Base-by-base conservation (phyloP, 768 basidiomycete species). In the Pseudohyphozyma bogoriensis region DNA sequence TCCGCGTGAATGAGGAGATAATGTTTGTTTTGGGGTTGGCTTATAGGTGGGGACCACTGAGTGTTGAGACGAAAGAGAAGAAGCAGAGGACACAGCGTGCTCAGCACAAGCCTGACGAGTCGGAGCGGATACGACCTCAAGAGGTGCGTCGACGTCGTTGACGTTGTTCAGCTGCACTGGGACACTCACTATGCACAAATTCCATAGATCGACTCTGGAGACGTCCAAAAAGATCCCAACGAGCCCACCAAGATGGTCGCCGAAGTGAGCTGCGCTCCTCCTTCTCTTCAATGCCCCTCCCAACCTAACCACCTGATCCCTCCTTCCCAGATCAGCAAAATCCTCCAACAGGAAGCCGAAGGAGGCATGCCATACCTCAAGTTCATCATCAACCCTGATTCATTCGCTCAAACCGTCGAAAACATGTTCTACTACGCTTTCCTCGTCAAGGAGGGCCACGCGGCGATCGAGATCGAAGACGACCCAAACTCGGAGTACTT, bases 341-440 rank as follows among this genome's bases (percentile, higher is more conserved):
- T 87, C 11, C 77, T 95, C 29, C 71, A 74, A 24, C 72, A 79
- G 0, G 73, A 66, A 5, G 56, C 54, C 35, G 76, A n/a, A 75
- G 67, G 22, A 76, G 78, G 33, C 10, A 78, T 87, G 54, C 95
- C 95, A 68, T 73, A 95, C 32, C 96, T 96, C 77, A 75, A 79
- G 62, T 86, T 96, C 70, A 79, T 96, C 55, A 78, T 95, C 64
- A 93, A 99, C 71, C 95, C 95, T 16, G 74, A 84, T 32, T 83
- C 86, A 68, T 99, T 89, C 70, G 86, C 85, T 0, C 93, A 99
- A 71, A 89, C 87, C 0, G 89, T 97, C 18, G 95, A 99, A 75
- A 99, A 99, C 72, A 77, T 93, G 28, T 97, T 99, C 73, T 91
- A 95, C 70, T 79, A 93, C 3, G 89, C 89, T 0, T 97, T 99